Base-by-base conservation (phyloP, 192 early-diverging fungal species). In the Umbelopsis isabellina region DNA sequence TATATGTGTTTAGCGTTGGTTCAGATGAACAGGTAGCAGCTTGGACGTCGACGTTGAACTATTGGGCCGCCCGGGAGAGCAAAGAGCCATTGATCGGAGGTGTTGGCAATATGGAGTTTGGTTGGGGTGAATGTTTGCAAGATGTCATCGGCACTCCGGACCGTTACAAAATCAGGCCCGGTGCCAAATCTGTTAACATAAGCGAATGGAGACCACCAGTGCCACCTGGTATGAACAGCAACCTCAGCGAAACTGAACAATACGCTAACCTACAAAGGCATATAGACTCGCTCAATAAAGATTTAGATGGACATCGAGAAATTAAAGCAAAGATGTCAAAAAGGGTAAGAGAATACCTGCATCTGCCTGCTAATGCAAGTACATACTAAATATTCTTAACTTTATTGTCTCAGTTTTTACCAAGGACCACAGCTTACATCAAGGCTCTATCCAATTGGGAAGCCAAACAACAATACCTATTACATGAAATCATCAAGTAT, bases 21-120 rank as follows among this genome's bases (percentile, higher is more conserved):
- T 89, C 84, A 3, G 82, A 83, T 45, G 86, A 90, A 37, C 88
- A 89, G 68, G 83, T 95, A 25, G 84, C 84, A 22, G 90, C 87
- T 55, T 99, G 97, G 97, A 92, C 93, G 0, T 75, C 86, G 0
- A 93, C 91, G n/a, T 92, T 96, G 69, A 99, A 98, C 81, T 94
- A 92, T 76, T 99, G 96, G 96, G 95, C 96, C 3, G 94, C 95
- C 8, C 81, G 95, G 33, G 91, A 91, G 65, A 94, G 91, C 68
- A 95, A 92, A 79, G 95, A 95, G 68, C 97, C 97, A 4, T 78
- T 98, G 79, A 75, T 85, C 16, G 96, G 95, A 48, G 93, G 91
- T 27, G 88, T 94, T 4, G 88, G 92, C 64, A 97, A 91, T 70
- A 87, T 92, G 80, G 97, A 99, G 71, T 97, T 94, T 71, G 97